Evolutionary conservation across 768 basidiomycete genomes (phyloP).

Genomic region (Pluteus cervinus): DNA sequence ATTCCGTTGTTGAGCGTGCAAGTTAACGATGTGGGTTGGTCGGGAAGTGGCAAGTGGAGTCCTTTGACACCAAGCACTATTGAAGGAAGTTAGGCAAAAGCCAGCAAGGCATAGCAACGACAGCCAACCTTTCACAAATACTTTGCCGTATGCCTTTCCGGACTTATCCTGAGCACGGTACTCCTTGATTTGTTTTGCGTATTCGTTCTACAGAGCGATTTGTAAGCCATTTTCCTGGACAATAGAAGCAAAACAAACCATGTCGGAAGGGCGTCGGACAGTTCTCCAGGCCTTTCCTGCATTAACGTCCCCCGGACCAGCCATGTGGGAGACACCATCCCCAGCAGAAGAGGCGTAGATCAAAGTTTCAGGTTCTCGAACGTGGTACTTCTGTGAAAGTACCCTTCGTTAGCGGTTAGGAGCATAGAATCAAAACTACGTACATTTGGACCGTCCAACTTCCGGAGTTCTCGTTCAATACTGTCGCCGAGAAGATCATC

Average conservation of each 20-base stretch:
- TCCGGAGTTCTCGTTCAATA: constrained; percentile 69
- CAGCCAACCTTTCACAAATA: constrained; percentile 87
- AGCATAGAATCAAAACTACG: constrained; percentile 5
- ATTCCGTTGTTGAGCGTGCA: constrained; percentile 96
- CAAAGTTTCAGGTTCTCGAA: constrained; percentile 69
- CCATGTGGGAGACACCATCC: constrained; percentile 66
- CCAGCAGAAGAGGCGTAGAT: constrained; percentile 82
- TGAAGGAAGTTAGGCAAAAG: constrained; percentile 8
- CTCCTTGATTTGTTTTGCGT: constrained; percentile 84
- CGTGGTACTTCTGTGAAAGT: constrained; percentile 59
- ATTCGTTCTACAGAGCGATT: constrained; percentile 65
- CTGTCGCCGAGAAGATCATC: constrained; percentile 59
- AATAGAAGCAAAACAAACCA: constrained; percentile 47
- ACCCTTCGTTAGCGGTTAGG: constrained; percentile 5
- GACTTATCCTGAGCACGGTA: constrained; percentile 70
- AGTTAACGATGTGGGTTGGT: constrained; percentile 65
- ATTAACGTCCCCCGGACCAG: constrained; percentile 77
- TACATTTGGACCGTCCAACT: constrained; percentile 42
- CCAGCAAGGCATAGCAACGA: neutral
- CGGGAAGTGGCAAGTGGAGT: constrained; percentile 73
- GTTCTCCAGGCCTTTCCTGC: constrained; percentile 80
- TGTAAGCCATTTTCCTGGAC: constrained; percentile 7
- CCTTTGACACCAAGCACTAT: constrained; percentile 73
- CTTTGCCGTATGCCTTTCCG: constrained; percentile 83
- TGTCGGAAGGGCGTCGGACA: constrained; percentile 87